Evolutionary conservation across 345 rosid species (phyloP), one percentile per base, ranked within the genome.

Genomic region (Brassica incana): DNA sequence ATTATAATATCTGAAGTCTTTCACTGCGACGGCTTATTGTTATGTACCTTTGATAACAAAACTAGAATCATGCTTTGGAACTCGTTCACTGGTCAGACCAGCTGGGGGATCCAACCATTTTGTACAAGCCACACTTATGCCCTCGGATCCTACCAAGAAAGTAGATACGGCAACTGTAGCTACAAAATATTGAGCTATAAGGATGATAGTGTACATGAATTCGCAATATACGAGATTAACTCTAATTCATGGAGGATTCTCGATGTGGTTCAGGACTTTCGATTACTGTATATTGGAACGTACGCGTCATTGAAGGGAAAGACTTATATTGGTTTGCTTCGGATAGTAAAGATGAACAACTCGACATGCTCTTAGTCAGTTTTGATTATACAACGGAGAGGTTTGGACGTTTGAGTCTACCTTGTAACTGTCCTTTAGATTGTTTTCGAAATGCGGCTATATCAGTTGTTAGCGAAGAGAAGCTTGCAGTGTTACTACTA

Each of bases 31-130:
- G 62, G 62, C 4, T 58, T 58, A 18, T 58, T 58, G 29, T 58
- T 58, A 58, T 58, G 62, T 20, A 58, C 62, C 29, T 52, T 52
- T 6, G 1, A 58, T 20, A 3, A 18, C 0, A 11, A 58, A 4
- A 3, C 12, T 58, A 60, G 65, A 60, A 61, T 61, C 18, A 16
- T 64, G 40, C 40, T 32, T 64, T 64, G 67, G 67, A 64, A 64
- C 43, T 43, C 43, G 20, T 30, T 8, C 33, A 32, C 43, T 14
- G 67, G 67, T n/a, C 10, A n/a, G 35, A 64, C 67, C 5, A 64
- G 8, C 7, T 36, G 67, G 67, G 32, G 23, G 40, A 64, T 64
- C 43, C 20, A 64, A 32, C 43, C 23, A 14, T 6, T 15, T 1
- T 32, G 7, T 2, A 1, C 5, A 30, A 14, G 35, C 23, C 2